Evolutionary conservation across 345 rosid species (phyloP).

Genomic region (Hibiscus syriacus): DNA sequence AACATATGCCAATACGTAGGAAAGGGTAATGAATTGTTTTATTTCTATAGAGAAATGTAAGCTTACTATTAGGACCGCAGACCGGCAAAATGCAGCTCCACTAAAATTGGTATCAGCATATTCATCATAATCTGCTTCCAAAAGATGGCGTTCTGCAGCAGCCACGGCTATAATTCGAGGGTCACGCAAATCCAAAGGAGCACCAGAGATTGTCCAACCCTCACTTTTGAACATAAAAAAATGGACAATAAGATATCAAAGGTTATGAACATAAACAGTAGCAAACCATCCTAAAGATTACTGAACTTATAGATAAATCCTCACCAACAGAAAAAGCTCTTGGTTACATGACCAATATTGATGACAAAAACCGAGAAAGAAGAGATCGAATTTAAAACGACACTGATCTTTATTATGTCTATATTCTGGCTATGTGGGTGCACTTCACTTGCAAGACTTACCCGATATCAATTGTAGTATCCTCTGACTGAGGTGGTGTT

Average conservation of each 20-base stretch:
- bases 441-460: conserved; percentile 22
- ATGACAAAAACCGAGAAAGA: not conserved
- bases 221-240: conserved; percentile 37
- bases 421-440: not conserved
- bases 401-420: not conserved
- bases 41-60: not conserved
- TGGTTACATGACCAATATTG: not conserved
- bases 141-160: conserved; percentile 81
- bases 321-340: not conserved
- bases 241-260: not conserved
- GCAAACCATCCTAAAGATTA: not conserved
- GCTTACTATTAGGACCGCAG: conserved; percentile 89
- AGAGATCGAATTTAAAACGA: not conserved
- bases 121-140: conserved; percentile 88
- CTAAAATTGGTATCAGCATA: conserved; percentile 80
- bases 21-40: not conserved
- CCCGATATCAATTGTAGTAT: conserved; percentile 77
- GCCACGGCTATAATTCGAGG: conserved; percentile 88
- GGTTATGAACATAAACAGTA: conserved; percentile 1
- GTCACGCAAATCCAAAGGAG: conserved; percentile 68
- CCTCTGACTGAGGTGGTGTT: conserved; percentile 46
- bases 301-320: conserved; percentile 5
- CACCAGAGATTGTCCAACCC: conserved; percentile 71
- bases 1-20: not conserved
- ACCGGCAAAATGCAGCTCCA: conserved; percentile 97